Evolutionary conservation across 2,329 filamentous ascomycete genomes (phyloP).

Genomic region (Triangularia verruculosa): DNA sequence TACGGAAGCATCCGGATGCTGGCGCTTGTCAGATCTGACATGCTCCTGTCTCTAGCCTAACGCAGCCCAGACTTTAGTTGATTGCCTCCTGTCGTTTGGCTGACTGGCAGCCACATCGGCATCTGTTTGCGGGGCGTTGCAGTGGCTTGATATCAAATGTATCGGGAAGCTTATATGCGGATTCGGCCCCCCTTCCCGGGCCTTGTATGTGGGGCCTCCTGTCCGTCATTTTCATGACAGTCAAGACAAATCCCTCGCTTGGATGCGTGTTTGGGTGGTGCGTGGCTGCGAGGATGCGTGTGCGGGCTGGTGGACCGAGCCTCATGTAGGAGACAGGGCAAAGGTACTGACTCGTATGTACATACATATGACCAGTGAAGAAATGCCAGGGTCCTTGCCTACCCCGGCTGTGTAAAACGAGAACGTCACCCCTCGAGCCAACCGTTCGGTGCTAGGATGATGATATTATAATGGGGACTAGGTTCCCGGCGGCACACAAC

Average conservation of each 20-base stretch:
- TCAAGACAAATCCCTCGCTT: conserved; percentile 2
- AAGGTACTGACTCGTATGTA: not conserved
- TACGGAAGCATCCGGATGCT: not conserved
- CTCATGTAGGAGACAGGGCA: not conserved
- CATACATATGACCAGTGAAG: not conserved
- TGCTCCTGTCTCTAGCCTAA: conserved; percentile 1
- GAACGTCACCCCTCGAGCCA: conserved; percentile 7
- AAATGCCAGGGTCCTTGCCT: not conserved
- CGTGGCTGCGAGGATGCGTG: not conserved
- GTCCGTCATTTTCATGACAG: conserved; percentile 9
- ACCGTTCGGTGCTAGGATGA: conserved; percentile 10
- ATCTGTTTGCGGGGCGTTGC: conserved; percentile 16
- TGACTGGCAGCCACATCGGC: not conserved
- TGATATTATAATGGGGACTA: conserved; percentile 1
- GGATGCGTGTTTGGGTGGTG: not conserved
- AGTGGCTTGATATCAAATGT: conserved; percentile 10
- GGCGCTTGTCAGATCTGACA: conserved; percentile 16
- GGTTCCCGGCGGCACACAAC: conserved; percentile 6
- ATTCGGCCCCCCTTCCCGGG: conserved; percentile 9
- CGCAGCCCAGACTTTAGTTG: not conserved
- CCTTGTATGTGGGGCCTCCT: conserved; percentile 8
- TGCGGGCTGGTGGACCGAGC: not conserved
- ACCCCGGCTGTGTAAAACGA: not conserved
- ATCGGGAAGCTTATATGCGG: conserved; percentile 8
- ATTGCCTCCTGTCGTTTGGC: conserved; percentile 1